A percentile compares a stretch with the other conserved stretches of the same genome.
These are phyloP conservation scores for Kwoniella europaea DNA, from an alignment of 768 basidiomycete species.

Conservation along the genomic window DNA sequence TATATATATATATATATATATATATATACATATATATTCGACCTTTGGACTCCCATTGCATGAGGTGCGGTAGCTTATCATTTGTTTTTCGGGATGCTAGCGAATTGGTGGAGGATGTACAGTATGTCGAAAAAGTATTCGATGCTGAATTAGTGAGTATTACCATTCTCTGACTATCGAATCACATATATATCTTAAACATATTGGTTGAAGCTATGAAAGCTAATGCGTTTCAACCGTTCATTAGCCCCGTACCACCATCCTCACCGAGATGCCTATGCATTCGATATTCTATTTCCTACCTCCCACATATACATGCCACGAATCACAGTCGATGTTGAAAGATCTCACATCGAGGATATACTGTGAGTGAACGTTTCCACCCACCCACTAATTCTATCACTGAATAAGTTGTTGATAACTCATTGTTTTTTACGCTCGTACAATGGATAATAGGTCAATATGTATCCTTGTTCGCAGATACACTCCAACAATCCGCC, in stretches of 20 bases:
- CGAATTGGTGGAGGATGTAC: slow-evolving; percentile 45
- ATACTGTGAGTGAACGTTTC: slow-evolving; percentile 19
- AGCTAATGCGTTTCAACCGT: too few species aligned
- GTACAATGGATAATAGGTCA: slow-evolving; percentile 11
- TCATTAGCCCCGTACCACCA: slow-evolving; percentile 36
- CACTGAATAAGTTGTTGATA: too few species aligned
- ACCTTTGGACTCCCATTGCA: background rate
- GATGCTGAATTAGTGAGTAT: slow-evolving; percentile 58
- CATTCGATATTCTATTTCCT: slow-evolving; percentile 79
- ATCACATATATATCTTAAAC: too few species aligned
- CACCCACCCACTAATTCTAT: too few species aligned
- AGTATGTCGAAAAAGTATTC: slow-evolving; percentile 71
- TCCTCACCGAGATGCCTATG: slow-evolving; percentile 70
- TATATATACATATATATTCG: too few species aligned
- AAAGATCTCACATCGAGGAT: slow-evolving; percentile 22
- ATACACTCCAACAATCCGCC: slow-evolving; percentile 20
- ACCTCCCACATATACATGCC: slow-evolving; percentile 66
- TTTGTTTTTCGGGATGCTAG: slow-evolving; percentile 12
- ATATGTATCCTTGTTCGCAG: slow-evolving; percentile 22
- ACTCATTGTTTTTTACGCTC: background rate
- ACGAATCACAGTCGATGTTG: slow-evolving; percentile 65
- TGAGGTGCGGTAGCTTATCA: background rate
- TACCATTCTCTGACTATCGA: background rate
- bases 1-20: too few species aligned
- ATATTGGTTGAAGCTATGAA: too few species aligned